Percentiles rank a stretch among this genome's conserved stretches.
Evolutionary conservation across 345 rosid genomes (phyloP).

Genomic region (Eucalyptus dawsonii): DNA sequence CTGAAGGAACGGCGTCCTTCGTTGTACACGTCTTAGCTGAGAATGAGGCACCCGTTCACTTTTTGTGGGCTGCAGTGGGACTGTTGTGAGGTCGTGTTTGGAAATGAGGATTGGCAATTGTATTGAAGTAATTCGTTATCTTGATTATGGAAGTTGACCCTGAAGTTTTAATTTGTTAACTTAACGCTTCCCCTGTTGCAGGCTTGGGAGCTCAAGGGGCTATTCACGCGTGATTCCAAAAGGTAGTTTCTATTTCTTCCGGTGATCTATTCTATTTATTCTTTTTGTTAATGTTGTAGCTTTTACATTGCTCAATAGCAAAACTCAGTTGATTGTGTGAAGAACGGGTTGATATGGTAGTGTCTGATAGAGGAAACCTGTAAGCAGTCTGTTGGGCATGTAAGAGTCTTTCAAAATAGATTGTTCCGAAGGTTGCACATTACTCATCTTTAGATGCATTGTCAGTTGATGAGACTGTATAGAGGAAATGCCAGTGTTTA

Average conservation of each 20-base stretch:
- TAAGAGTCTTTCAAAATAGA: background rate
- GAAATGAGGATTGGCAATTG: background rate
- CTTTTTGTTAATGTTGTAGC: background rate
- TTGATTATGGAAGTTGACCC: background rate
- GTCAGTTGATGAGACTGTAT: background rate
- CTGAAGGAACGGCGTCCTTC: background rate
- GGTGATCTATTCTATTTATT: background rate
- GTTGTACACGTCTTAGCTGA: background rate
- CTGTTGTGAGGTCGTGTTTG: background rate
- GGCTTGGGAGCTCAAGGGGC: slow-evolving; percentile 43
- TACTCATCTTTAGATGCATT: background rate
- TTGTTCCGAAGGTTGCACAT: background rate
- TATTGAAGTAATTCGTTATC: background rate
- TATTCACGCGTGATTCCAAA: slow-evolving; percentile 21
- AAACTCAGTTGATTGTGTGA: background rate
- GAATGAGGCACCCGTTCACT: background rate
- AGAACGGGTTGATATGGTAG: background rate
- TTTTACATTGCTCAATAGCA: background rate
- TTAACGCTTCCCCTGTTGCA: background rate
- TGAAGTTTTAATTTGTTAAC: background rate
- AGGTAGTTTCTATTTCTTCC: slow-evolving; percentile 11
- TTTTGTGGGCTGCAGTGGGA: background rate
- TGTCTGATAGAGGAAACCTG: background rate
- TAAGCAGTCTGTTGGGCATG: background rate
- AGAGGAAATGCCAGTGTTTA: background rate